A percentile compares a stretch with the other conserved stretches of the same genome.
Evolutionary conservation across 257 asterid species (phyloP).

Genomic region (Primulina eburnea): DNA sequence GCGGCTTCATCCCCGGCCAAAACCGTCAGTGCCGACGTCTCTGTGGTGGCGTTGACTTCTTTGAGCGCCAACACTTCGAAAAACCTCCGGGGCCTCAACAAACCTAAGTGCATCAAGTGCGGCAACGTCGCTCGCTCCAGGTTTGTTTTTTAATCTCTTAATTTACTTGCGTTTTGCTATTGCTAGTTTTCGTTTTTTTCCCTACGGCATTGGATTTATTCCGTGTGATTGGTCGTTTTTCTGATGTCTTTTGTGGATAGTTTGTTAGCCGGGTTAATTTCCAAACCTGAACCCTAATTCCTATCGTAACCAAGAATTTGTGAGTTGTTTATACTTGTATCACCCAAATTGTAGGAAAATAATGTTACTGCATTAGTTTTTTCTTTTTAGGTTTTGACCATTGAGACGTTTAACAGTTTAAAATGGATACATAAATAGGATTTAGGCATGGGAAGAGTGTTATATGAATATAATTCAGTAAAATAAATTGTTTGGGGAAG

Average conservation of each 20-base stretch:
- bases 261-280: neutral
- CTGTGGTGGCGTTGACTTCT: constrained; percentile 18
- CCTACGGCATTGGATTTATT: neutral
- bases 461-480: neutral
- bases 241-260: neutral
- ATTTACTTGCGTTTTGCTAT: neutral
- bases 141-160: constrained; percentile 27
- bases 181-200: neutral
- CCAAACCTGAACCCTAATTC: neutral
- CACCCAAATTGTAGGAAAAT: too few species aligned
- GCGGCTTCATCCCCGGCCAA: constrained; percentile 54
- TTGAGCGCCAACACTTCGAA: constrained; percentile 43
- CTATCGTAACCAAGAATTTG: neutral
- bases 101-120: constrained; percentile 96
- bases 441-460: neutral
- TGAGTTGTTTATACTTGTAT: too few species aligned
- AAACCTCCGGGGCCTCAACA: constrained; percentile 88
- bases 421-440: neutral
- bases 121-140: constrained; percentile 98
- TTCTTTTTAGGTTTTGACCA: too few species aligned
- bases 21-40: constrained; percentile 29
- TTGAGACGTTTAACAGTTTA: too few species aligned
- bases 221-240: constrained; percentile 11
- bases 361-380: too few species aligned
- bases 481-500: neutral